Base-by-base conservation (phyloP, 139 green algal species). In the Zygnema circumcarinatum region DNA sequence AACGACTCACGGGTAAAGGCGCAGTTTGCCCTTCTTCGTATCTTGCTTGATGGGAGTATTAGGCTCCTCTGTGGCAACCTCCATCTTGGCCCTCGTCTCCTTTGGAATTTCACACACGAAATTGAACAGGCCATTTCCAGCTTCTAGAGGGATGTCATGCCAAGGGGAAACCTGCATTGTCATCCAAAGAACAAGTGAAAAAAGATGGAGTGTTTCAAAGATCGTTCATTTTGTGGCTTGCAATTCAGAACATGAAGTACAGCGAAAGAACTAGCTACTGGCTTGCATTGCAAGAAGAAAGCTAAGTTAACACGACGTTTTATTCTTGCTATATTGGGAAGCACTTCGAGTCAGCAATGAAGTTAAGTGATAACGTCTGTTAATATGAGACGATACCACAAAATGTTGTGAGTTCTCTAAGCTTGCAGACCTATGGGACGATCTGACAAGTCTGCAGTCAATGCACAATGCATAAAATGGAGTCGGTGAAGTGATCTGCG, bases 31-130 rank as follows among this genome's bases (percentile, higher is more conserved):
- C 94, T 99, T 99, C 95, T 99, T 99, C 74, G 94, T 97, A 91
- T 99, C 97, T 91, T 99, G 97, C 94, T 99, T 99, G 95, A 99
- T 99, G 79, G 96, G 97, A 22, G 92, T 99, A 76, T 81, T 90
- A 29, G 91, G 85, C 94, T 99, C 97, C 76, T 99, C 96, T 7
- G 96, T 98, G 72, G 97, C 96, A 0, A 98, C 93, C 92, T 99
- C 97, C 96, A 99, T 99, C 95, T 99, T 99, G 52, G 97, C 97
- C 1, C 91, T 93, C 3, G 95, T 98, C 92, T 99, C 97, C 39
- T 89, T 89, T 52, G 97, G 97, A 91, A 99, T 99, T 93, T 99
- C 97, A 91, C 94, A 98, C 33, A 99, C 93, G 87, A 98, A 98
- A 93, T 99, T 98, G 85, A 97, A 85, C 21, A 91, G 86, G 40